A percentile compares a stretch with the other conserved stretches of the same genome.
These are phyloP conservation scores for sorghum (Sorghum bicolor) DNA, from an alignment of 176 grass and related monocot genomes.

Conservation along the genomic window Sorghum_bicolor_NCBIv3 NC_012871.2:3165501-3166000, in stretches of 20 bases:
- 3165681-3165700: constrained; percentile 94
- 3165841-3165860: constrained; percentile 17
- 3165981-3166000: constrained; percentile 67
- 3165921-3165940: constrained; percentile 46
- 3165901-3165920: constrained; percentile 59
- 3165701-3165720: constrained; percentile 93
- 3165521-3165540: constrained; percentile 94
- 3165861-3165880: constrained; percentile 58
- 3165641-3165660: constrained; percentile 37
- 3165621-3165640: constrained; percentile 40
- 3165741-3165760: constrained; percentile 97
- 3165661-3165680: constrained; percentile 62
- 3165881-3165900: constrained; percentile 64
- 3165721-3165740: constrained; percentile 99
- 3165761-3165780: constrained; percentile 70
- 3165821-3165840: constrained; percentile 20
- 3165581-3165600: constrained; percentile 75
- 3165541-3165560: constrained; percentile 74
- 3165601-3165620: constrained; percentile 53
- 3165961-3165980: constrained; percentile 62
- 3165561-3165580: constrained; percentile 60
- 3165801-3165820: constrained; percentile 28
- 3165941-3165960: constrained; percentile 70
- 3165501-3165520: constrained; percentile 93
- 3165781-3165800: constrained; percentile 43